Base-by-base conservation (phyloP, 768 basidiomycete species). In the Trametes elegans region DNA sequence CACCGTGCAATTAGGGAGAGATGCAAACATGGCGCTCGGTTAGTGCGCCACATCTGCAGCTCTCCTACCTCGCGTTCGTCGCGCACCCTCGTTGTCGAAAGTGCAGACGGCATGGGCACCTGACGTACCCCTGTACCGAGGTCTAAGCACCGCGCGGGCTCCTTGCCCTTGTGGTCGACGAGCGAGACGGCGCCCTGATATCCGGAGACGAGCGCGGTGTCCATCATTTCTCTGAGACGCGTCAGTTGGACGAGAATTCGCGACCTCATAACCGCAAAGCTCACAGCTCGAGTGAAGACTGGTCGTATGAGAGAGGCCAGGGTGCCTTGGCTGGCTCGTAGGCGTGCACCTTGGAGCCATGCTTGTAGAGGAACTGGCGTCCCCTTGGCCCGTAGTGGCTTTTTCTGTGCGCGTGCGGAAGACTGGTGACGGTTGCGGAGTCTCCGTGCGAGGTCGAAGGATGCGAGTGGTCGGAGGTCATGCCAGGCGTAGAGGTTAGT, bases 111-210 rank as follows among this genome's bases (percentile, higher is more conserved):
- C 23, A 19, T 7, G 10, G 23, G 24, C 11, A 76, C n/a, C n/a
- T n/a, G n/a, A n/a, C 83, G 27, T 70, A 90, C 88, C 53, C 88
- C 88, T 60, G 87, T 88, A 14, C 88, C 88, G 3, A 90, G 72
- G 69, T 89, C 88, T 40, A 90, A 72, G 7, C 78, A 80, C 32
- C 75, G 76, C 26, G 71, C 65, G n/a, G 87, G 87, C 45, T 67
- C 73, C 24, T 71, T 71, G 41, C 79, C 74, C 23, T 72, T 66
- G 62, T 86, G 85, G 59, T 81, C 62, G 18, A 83, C 76, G 56
- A 84, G 81, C 13, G 85, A 82, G 6, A 81, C 78, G n/a, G 81
- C 73, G 13, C 67, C 68, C 50, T 76, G 73, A 48, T 84, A 62
- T 46, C 79, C 76, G 53, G 75, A 70, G 13, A 60, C 58, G 16